Evolutionary conservation across 345 rosid genomes (phyloP).

Genomic region (Hypericum perforatum): DNA sequence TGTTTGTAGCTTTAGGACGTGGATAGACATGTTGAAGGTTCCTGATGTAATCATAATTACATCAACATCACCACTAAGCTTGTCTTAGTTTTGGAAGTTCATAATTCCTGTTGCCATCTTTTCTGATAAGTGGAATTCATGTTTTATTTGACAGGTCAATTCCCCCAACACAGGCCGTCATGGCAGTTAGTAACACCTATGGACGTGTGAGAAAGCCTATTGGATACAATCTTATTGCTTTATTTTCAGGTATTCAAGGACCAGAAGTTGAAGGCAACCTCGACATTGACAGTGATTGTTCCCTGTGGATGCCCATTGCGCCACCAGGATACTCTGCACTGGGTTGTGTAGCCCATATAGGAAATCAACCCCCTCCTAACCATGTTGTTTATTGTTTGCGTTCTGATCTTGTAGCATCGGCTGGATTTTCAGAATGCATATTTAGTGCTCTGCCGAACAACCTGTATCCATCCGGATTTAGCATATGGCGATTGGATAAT

Average conservation of each 20-base stretch:
- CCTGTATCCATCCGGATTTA: conserved; percentile 56
- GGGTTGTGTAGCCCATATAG: conserved; percentile 85
- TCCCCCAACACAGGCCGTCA: conserved; percentile 92
- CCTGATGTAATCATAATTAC: too few relatives aligned
- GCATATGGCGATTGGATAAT: conserved; percentile 92
- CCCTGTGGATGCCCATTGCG: conserved; percentile 94
- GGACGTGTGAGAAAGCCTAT: conserved; percentile 91
- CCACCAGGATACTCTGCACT: conserved; percentile 78
- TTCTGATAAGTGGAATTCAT: background rate
- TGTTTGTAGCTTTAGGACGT: too few relatives aligned
- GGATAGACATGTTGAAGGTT: too few relatives aligned
- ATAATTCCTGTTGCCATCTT: too few relatives aligned
- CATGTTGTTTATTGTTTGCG: conserved; percentile 84
- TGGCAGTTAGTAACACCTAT: conserved; percentile 86
- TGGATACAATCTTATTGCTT: conserved; percentile 63
- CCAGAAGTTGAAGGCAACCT: conserved; percentile 27
- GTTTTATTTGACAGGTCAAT: conserved; percentile 54
- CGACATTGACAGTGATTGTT: conserved; percentile 47
- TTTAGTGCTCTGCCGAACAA: conserved; percentile 37
- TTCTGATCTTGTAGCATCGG: conserved; percentile 86
- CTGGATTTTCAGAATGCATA: conserved; percentile 81
- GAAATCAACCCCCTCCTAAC: conserved; percentile 72
- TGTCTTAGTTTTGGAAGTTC: too few relatives aligned
- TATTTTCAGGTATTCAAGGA: conserved; percentile 52
- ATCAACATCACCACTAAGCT: too few relatives aligned